Base-by-base conservation (phyloP, 108 stramenopile genomes). In the Craspedostauros australis region DNA sequence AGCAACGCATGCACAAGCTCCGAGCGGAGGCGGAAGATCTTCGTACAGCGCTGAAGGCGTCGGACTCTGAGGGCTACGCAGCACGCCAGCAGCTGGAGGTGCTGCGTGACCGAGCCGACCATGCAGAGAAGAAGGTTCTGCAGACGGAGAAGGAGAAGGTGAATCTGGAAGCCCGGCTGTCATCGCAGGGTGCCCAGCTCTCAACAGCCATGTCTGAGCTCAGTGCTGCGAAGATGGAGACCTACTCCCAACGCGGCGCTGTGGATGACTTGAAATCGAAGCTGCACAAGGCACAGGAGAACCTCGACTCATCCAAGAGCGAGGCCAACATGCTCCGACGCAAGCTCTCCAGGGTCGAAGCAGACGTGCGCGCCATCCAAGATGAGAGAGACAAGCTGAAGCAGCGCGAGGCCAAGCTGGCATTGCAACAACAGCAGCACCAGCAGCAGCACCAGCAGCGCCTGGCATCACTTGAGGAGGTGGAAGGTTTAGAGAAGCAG, bases 51-150 rank as follows among this genome's bases (percentile, higher is more conserved):
- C 57, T 84, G 12, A 60, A 62, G 18, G 72, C 68, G 22, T 65
- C 69, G 2, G 83, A 88, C 51, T 49, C 64, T n/a, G 87, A 84
- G 30, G 76, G 60, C 21, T 84, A 82, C 58, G 46, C 41, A 2
- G 64, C 62, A 21, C 66, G 72, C 43, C 69, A 88, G 37, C 59
- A 78, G 34, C 46, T 43, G 15, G 73, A 74, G 49, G 80, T 82
- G 45, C 55, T 79, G 7, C 66, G 41, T 20, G 82, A 84, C 55
- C 48, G 64, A 31, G 64, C 51, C 19, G 47, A 73, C 8, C 23
- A 54, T 19, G 22, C 57, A 6, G 68, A 76, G n/a, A 47, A 72
- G 21, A 69, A 32, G 30, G 65, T 68, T 43, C 44, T 54, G 44
- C 37, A 47, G 24, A 5, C 47, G 12, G 32, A 50, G 21, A 50